Evolutionary conservation across 495 filamentous ascomycete species (phyloP), one percentile per base, ranked within the genome.

Genomic region (Penicillium waksmanii): DNA sequence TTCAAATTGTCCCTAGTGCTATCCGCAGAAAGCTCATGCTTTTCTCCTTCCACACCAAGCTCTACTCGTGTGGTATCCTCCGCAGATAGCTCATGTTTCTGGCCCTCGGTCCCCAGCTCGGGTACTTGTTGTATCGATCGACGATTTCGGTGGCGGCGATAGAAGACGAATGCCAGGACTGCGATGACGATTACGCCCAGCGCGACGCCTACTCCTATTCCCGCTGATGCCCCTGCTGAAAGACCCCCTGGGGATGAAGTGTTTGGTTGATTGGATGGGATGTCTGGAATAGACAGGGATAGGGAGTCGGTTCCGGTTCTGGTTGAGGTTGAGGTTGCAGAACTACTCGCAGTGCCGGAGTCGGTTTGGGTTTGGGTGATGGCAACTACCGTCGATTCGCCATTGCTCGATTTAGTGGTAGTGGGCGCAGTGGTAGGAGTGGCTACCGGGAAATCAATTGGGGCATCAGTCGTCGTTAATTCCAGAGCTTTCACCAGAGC

Each of bases 181-280:
- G 42, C 42, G 12, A 46, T 17, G 12, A 19, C 0, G 10, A 46
- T 13, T 19, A 46, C 42, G 17, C 12, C 42, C 42, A 46, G n/a
- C 1, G 42, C 42, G 18, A 19, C 42, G 12, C 42, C 42, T 6
- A 46, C 42, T 21, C 42, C 42, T 3, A 46, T 46, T 46, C 42
- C 42, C 12, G 42, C 42, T 10, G 42, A 46, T 5, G 42, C 42
- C 1, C 48, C 48, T 34, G 48, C 48, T 17, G 48, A 51, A 51
- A 27, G 48, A 0, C 47, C 47, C 47, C 47, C 42, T 46, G 42
- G 27, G 5, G 27, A 31, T 31, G 27, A 9, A 5, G 5, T 31
- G 2, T 31, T 31, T 31, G 27, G 8, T 31, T 8, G 6, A 8
- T 31, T 9, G 27, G 27, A 31, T 31, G 27, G 7, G 8, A 6